Base-by-base conservation (phyloP, 1,139 yeast genomes). In the Meyerozyma elateridarum region DNA sequence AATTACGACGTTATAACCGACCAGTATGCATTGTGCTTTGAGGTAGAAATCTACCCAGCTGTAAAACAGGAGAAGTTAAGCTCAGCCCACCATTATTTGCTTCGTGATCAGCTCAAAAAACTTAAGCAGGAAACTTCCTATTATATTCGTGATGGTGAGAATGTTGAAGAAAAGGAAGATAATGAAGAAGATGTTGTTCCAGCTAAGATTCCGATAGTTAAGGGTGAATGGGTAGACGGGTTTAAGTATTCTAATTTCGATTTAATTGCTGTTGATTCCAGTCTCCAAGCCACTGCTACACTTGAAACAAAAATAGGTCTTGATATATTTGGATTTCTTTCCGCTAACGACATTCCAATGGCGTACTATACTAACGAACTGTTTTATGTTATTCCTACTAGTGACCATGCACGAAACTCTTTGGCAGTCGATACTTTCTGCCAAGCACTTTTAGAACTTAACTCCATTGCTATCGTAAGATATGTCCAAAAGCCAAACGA, bases 41-140 rank as follows among this genome's bases (percentile, higher is more conserved):
- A 32, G 6, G 79, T 82, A 0, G 85, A 80, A 42, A 78, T 82
- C 1, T 84, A 61, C 44, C 85, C 91, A 0, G 81, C 82, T 4
- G 70, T 73, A 0, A 73, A 77, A 39, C 46, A 54, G 2, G 81
- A 78, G 4, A 48, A 56, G 8, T 33, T 49, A 6, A 48, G 54
- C 8, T 42, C 45, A 9, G 54, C 60, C n/a, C 66, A 61, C 35
- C 63, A 61, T 28, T 67, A 56, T 35, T 38, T 52, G 2, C 39
- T 52, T 4, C 49, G 32, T 3, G 14, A 32, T 16, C 17, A 34
- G 6, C 25, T 36, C 2, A 36, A 34, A 2, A 44, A 41, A 19
- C 41, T 59, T 6, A 49, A 50, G 28, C 35, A 53, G 24, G 37
- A 46, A n/a, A 46, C 56, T 2, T 40, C 48, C 15, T 49, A 59